These are phyloP conservation scores for Cladorrhinum sp. DNA, from an alignment of 2,329 filamentous ascomycete species.

Conservation along the genomic window DNA sequence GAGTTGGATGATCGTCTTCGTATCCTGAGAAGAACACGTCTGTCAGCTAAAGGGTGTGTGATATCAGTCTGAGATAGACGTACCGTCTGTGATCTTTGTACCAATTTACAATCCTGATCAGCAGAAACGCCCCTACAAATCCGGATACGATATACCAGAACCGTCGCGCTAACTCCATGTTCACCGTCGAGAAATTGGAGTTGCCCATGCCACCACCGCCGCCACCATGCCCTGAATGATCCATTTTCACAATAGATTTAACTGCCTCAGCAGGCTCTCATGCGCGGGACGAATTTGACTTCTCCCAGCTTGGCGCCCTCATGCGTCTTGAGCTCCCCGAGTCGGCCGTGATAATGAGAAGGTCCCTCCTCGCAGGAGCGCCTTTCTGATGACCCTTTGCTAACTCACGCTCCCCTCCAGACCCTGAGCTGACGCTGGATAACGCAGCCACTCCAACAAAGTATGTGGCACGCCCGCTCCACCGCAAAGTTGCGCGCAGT, in stretches of 20 bases:
- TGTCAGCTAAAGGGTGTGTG: constrained; percentile 7
- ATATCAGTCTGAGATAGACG: constrained; percentile 10
- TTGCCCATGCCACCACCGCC: constrained; percentile 37
- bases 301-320: too few relatives aligned
- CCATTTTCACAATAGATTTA: too few relatives aligned
- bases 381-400: too few relatives aligned
- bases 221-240: constrained; percentile 15
- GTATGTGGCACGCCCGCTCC: not conserved
- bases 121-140: constrained; percentile 42
- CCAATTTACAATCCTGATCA: constrained; percentile 43
- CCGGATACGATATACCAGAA: constrained; percentile 60
- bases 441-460: too few relatives aligned
- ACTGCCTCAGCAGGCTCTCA: not conserved
- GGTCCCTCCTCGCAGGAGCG: too few relatives aligned
- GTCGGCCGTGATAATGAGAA: too few relatives aligned
- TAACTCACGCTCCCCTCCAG: too few relatives aligned
- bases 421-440: too few relatives aligned
- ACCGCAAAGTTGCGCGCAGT: not conserved
- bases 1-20: constrained; percentile 43
- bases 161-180: constrained; percentile 50
- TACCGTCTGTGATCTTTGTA: constrained; percentile 44
- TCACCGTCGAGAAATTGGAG: constrained; percentile 39
- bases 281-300: not conserved
- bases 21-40: constrained; percentile 39
- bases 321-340: too few relatives aligned